phyloP scores from a whole-genome alignment of 306 rosid species.

The Malus orientalis region DNA sequence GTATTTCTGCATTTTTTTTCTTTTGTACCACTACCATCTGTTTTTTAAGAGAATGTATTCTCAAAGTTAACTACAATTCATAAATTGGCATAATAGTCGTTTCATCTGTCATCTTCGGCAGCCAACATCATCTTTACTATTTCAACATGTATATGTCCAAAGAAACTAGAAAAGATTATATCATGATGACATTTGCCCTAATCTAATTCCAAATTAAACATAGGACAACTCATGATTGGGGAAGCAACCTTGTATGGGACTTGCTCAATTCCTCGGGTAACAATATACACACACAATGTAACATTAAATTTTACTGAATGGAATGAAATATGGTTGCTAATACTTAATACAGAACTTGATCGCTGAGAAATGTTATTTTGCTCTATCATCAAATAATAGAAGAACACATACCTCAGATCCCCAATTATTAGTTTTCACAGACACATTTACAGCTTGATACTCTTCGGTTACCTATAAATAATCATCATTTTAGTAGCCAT shows the following conservation, averaged over 20 bases:
- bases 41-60: background rate
- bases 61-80: background rate
- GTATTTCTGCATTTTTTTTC: background rate
- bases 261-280: background rate
- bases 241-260: background rate
- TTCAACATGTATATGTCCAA: background rate
- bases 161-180: background rate
- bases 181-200: background rate
- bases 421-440: constrained; percentile 39
- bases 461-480: constrained; percentile 60
- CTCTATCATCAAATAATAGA: background rate
- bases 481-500: constrained; percentile 18
- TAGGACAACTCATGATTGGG: background rate
- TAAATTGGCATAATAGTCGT: background rate
- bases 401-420: constrained; percentile 39
- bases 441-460: constrained; percentile 61
- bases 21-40: background rate
- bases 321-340: background rate
- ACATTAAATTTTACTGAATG: background rate
- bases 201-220: background rate
- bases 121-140: background rate
- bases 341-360: background rate
- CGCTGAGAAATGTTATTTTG: background rate
- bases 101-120: background rate
- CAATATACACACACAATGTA: background rate